These are phyloP conservation scores for Dittrichia graveolens DNA, from an alignment of 129 eudicot species.

Conservation along the genomic window DNA sequence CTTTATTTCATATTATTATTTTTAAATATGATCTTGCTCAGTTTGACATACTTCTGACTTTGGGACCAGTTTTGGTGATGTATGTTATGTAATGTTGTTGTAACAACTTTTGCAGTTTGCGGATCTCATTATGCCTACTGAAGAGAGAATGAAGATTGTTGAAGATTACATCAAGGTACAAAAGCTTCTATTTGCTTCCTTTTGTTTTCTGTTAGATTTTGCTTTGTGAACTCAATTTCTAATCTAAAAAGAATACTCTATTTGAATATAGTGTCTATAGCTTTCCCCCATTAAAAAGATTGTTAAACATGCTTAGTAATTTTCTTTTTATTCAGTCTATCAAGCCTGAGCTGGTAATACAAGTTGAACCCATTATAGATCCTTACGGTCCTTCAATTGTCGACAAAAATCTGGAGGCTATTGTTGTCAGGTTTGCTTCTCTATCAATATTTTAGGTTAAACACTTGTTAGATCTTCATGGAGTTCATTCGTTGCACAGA, in stretches of 20 bases:
- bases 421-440: constrained; percentile 77
- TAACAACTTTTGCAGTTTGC: constrained; percentile 56
- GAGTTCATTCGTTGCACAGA: not conserved
- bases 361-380: constrained; percentile 85
- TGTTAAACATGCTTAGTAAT: constrained; percentile 12
- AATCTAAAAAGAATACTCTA: not conserved
- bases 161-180: constrained; percentile 77
- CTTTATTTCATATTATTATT: not conserved
- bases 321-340: constrained; percentile 54
- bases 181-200: constrained; percentile 1
- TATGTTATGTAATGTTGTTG: constrained; percentile 19
- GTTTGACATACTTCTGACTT: not conserved
- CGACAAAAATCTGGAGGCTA: constrained; percentile 82
- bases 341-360: constrained; percentile 77
- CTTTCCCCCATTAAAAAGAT: not conserved
- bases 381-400: constrained; percentile 97
- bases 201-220: not conserved
- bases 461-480: not conserved
- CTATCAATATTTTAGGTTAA: constrained; percentile 16
- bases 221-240: not conserved
- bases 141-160: constrained; percentile 66
- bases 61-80: constrained; percentile 2
- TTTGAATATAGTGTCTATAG: too few species aligned
- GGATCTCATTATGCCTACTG: constrained; percentile 78
- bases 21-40: constrained; percentile 5